Percentiles rank a stretch among this genome's conserved stretches.
phyloP scores from a whole-genome alignment of 768 basidiomycete genomes.

The Lyophyllum semitale region DNA sequence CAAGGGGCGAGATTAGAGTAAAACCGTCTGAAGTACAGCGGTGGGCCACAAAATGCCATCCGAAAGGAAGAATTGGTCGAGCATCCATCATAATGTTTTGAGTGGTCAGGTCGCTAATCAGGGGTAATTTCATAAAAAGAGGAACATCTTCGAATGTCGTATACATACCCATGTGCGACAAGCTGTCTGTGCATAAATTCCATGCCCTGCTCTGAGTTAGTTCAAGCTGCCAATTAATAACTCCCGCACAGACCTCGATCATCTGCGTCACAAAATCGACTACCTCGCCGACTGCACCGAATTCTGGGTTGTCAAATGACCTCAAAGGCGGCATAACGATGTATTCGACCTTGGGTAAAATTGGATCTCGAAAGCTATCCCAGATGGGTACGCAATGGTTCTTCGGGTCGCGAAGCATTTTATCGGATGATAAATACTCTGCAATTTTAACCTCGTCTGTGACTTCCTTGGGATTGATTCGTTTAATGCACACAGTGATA shows the following conservation, averaged over 20 bases:
- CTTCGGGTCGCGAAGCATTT: constrained; percentile 3
- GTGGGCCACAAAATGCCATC: constrained; percentile 35
- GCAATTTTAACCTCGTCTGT: constrained; percentile 12
- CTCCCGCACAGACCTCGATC: constrained; percentile 4
- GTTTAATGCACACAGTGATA: constrained; percentile 9
- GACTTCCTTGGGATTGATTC: constrained; percentile 1
- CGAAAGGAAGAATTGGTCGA: constrained; percentile 28
- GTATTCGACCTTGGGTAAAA: constrained; percentile 11
- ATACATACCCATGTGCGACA: constrained; percentile 31
- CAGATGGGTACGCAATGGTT: constrained; percentile 18
- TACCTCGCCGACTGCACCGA: constrained; percentile 25
- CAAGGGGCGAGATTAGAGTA: constrained; percentile 23
- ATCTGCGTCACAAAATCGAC: constrained; percentile 34
- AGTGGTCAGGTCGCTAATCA: constrained; percentile 27
- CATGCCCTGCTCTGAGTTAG: constrained; percentile 22
- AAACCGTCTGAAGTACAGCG: constrained; percentile 31
- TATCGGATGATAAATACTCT: constrained; percentile 5
- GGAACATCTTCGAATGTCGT: no score
- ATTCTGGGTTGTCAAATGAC: constrained; percentile 35
- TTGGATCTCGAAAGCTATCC: constrained; percentile 21
- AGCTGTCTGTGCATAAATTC: constrained; percentile 31
- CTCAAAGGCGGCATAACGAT: constrained; percentile 39
- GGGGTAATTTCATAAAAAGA: neutral
- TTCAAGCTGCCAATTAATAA: neutral
- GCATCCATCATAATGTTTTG: constrained; percentile 42